Conservation (phyloP, 306 rosid species). For the Gastrolobium bilobum region DNA sequence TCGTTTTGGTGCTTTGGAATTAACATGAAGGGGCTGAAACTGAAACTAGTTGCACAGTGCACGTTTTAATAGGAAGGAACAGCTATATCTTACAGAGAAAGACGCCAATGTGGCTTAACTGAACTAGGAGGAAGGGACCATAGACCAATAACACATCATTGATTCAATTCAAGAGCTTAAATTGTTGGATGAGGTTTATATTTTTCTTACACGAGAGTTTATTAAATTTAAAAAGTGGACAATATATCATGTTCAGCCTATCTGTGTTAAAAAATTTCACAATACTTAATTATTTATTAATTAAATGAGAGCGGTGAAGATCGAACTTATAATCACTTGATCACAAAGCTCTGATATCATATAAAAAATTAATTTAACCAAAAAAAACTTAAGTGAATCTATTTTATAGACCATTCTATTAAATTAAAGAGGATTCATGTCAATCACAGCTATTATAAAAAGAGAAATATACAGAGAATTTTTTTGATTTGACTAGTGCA, state of each 20-base stretch:
- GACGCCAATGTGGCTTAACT: conserved; percentile 55
- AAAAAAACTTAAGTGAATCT: too few species aligned
- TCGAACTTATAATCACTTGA: too few species aligned
- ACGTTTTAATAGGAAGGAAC: conserved; percentile 49
- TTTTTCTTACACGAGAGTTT: too few species aligned
- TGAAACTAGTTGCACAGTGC: conserved; percentile 46
- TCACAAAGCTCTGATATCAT: too few species aligned
- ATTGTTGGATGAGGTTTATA: too few species aligned
- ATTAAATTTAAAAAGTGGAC: too few species aligned
- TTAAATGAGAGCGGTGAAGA: too few species aligned
- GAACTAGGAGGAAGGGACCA: conserved; percentile 57
- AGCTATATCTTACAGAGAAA: conserved; percentile 41
- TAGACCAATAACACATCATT: conserved; percentile 16
- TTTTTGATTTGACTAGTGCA: conserved; percentile 49
- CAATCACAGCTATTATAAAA: conserved; percentile 58
- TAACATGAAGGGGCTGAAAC: conserved; percentile 46
- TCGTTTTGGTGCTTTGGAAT: conserved; percentile 54
- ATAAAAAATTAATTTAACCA: too few species aligned
- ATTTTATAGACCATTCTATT: conserved; percentile 38
- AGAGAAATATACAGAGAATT: conserved; percentile 46
- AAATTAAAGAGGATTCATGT: conserved; percentile 52
- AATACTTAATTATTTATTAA: too few species aligned
- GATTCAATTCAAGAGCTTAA: too few species aligned
- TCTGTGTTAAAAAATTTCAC: too few species aligned
- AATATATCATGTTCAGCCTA: too few species aligned